Conservation (phyloP, 2,329 filamentous ascomycete species). For the Neonectria coccinea region DNA sequence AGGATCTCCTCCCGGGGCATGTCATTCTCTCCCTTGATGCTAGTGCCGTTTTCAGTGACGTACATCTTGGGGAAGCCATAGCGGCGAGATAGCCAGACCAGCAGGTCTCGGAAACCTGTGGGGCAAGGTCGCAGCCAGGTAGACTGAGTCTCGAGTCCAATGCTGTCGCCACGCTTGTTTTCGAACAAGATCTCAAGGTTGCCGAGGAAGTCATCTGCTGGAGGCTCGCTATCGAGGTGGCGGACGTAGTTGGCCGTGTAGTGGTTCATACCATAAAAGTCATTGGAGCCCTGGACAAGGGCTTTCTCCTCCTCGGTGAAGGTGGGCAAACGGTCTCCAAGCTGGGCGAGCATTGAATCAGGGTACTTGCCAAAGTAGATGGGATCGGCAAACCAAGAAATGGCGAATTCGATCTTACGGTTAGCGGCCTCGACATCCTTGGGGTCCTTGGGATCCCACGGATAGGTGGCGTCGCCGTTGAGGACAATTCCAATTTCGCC, state of each 20-base stretch:
- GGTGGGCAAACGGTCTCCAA: conserved; percentile 79
- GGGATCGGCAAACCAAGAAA: conserved; percentile 89
- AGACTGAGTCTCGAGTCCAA: conserved; percentile 85
- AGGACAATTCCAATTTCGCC: conserved; percentile 90
- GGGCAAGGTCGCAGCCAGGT: conserved; percentile 84
- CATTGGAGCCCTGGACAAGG: conserved; percentile 86
- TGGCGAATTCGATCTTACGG: conserved; percentile 88
- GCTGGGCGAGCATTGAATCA: conserved; percentile 83
- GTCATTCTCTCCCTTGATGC: conserved; percentile 85
- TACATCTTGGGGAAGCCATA: conserved; percentile 84
- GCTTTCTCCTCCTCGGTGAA: conserved; percentile 79
- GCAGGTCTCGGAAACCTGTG: conserved; percentile 79
- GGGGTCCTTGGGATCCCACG: conserved; percentile 83
- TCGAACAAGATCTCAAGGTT: conserved; percentile 79
- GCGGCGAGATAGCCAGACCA: conserved; percentile 81
- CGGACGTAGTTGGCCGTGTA: conserved; percentile 91
- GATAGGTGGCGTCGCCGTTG: conserved; percentile 86
- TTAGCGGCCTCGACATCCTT: conserved; percentile 80
- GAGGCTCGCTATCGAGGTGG: conserved; percentile 72
- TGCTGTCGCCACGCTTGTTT: conserved; percentile 77
- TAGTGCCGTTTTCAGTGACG: conserved; percentile 90
- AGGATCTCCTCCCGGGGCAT: conserved; percentile 77
- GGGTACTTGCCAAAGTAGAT: conserved; percentile 89
- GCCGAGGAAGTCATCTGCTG: conserved; percentile 76
- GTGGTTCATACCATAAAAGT: conserved; percentile 96